These are phyloP conservation scores for Ordospora pajunii DNA, from an alignment of 371 early-diverging fungal genomes.

Conservation along the genomic window DNA sequence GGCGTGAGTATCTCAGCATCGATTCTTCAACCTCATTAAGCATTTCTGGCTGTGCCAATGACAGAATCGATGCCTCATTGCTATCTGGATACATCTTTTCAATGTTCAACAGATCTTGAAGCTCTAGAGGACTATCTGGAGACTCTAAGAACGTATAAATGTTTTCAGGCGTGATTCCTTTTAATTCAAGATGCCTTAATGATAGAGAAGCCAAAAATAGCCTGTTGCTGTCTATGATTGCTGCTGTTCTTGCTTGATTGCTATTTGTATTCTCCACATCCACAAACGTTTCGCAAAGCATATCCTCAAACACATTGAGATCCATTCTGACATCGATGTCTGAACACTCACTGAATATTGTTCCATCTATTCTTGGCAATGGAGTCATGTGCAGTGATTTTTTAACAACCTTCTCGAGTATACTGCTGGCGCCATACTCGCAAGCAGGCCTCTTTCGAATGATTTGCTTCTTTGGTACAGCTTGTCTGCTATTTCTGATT, in stretches of 20 bases:
- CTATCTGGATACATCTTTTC: constrained; percentile 21
- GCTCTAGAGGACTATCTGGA: constrained; percentile 7
- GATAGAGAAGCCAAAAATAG: constrained; percentile 43
- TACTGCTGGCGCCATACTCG: not conserved
- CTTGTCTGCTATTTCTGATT: not conserved
- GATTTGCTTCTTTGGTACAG: not conserved
- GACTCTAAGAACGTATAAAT: constrained; percentile 12
- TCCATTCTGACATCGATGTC: constrained; percentile 15
- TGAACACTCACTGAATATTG: constrained; percentile 36
- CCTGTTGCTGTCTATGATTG: constrained; percentile 20
- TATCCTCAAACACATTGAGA: constrained; percentile 39
- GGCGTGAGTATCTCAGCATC: constrained; percentile 25
- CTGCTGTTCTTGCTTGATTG: not conserved
- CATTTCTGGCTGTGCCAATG: not conserved
- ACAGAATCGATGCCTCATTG: constrained; percentile 23
- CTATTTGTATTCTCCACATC: not conserved
- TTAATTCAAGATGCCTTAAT: constrained; percentile 36
- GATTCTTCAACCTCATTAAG: constrained; percentile 22
- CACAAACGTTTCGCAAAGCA: constrained; percentile 26
- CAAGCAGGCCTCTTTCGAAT: not conserved
- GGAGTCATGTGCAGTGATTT: constrained; percentile 35
- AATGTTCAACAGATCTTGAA: constrained; percentile 36
- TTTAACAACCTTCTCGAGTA: not conserved
- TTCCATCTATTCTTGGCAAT: constrained; percentile 3
- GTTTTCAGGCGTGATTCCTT: constrained; percentile 27